Base-by-base conservation (phyloP, 345 rosid genomes). In the Moricandia arvensis region DNA sequence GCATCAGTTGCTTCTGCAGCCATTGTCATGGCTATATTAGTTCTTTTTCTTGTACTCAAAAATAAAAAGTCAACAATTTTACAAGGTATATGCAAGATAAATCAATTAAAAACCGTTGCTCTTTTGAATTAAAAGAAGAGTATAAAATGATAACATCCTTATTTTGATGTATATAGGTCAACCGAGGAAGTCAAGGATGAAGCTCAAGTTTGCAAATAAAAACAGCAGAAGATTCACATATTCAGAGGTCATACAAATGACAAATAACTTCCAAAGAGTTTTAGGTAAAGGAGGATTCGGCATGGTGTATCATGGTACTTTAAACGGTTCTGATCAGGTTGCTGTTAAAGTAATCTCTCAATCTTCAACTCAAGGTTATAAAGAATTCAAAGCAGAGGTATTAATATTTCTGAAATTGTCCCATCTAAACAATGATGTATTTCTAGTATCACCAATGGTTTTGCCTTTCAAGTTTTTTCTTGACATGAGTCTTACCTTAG, bases 261-360 rank as follows among this genome's bases (percentile, higher is more conserved):
- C 90, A 6, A 63, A 80, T 27, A 75, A 81, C 11, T 78, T 86
- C 26, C 55, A 30, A 31, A 83, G 55, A 34, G 72, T 71, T 24
- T 5, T 81, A 13, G 90, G 87, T 3, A 24, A 81, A 74, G 88
- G 88, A 51, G 87, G 86, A 6, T 86, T 82, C 8, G 88, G 90
- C 2, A 57, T 60, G 17, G 88, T 85, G 26, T 84, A 66, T 43
- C 75, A 69, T 0, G 86, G 86, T 13, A 21, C 35, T 7, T 10
- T 84, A 21, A 71, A 80, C 21, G 78, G 66, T 15, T 60, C 72
- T 4, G 21, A 59, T 29, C 65, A 81, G 27, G 90, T 87, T 8
- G 90, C 88, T 0, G 86, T 86, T 13, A 85, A 86, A 63, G 24
- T 86, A 80, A 76, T 84, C 2, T 85, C 88, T 57, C 30, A 49